phyloP scores from a whole-genome alignment of 2,329 filamentous ascomycete species.

The Fusarium redolens region DNA sequence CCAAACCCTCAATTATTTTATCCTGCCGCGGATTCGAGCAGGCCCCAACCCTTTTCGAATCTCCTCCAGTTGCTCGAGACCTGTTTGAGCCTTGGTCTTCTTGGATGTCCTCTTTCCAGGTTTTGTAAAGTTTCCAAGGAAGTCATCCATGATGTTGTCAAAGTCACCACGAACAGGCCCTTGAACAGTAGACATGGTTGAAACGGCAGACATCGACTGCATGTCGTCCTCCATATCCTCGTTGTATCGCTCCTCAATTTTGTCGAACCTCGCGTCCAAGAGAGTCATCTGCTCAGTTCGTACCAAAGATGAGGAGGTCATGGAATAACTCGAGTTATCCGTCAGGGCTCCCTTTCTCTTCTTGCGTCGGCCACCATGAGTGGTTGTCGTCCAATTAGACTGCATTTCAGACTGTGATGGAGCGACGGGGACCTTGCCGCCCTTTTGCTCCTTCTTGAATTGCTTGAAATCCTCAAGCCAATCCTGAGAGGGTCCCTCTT shows the following conservation, averaged over 20 bases:
- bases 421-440: conserved; percentile 54
- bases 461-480: conserved; percentile 95
- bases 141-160: conserved; percentile 91
- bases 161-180: conserved; percentile 82
- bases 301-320: conserved; percentile 88
- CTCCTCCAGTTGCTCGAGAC: conserved; percentile 91
- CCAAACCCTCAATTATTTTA: conserved; percentile 27
- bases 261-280: conserved; percentile 91
- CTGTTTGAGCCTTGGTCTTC: conserved; percentile 82
- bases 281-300: conserved; percentile 88
- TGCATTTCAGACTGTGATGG: conserved; percentile 71
- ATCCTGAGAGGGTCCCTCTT: conserved; percentile 76
- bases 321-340: conserved; percentile 86
- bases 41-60: conserved; percentile 84
- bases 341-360: conserved; percentile 96
- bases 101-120: conserved; percentile 80
- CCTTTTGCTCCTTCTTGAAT: conserved; percentile 85
- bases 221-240: conserved; percentile 62
- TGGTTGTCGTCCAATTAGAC: conserved; percentile 79
- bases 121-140: conserved; percentile 79
- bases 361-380: conserved; percentile 84
- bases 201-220: conserved; percentile 69
- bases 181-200: conserved; percentile 73
- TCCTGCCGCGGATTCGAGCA: conserved; percentile 65
- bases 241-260: conserved; percentile 81